Percentiles rank a stretch among this genome's conserved stretches.
Evolutionary conservation across 768 basidiomycete genomes (phyloP).

Genomic region (Pleurotus tuber-regium): DNA sequence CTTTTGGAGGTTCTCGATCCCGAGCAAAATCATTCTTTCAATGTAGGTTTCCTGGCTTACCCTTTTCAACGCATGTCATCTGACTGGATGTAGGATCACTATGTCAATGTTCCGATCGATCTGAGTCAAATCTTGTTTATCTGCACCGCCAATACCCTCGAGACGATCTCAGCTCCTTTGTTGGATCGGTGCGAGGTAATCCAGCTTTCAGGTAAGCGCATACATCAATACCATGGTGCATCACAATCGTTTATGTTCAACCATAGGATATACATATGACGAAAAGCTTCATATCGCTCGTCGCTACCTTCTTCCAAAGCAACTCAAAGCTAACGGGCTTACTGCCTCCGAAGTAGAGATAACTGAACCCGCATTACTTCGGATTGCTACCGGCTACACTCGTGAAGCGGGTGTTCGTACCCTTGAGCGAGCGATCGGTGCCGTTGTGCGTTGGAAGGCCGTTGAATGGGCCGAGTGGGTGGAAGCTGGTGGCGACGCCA

Average conservation of each 20-base stretch:
- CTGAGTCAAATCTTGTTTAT: slow-evolving; percentile 89
- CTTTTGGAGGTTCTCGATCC: slow-evolving; percentile 92
- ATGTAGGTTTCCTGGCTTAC: slow-evolving; percentile 38
- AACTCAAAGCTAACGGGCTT: slow-evolving; percentile 77
- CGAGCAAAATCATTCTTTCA: slow-evolving; percentile 86
- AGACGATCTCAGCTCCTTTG: slow-evolving; percentile 85
- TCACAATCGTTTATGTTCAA: background rate
- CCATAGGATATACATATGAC: slow-evolving; percentile 74
- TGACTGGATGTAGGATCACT: slow-evolving; percentile 71
- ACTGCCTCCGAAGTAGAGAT: slow-evolving; percentile 57
- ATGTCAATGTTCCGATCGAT: slow-evolving; percentile 86
- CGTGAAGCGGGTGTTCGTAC: slow-evolving; percentile 92
- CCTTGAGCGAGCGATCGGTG: slow-evolving; percentile 82
- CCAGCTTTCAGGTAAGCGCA: slow-evolving; percentile 61
- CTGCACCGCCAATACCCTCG: slow-evolving; percentile 88
- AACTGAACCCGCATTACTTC: slow-evolving; percentile 66
- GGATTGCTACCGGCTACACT: slow-evolving; percentile 78
- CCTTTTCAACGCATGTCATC: background rate
- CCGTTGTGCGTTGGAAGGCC: slow-evolving; percentile 88
- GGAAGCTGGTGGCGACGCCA: slow-evolving; percentile 31
- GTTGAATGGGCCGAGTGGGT: slow-evolving; percentile 83
- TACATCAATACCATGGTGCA: background rate
- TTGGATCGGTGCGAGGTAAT: slow-evolving; percentile 90
- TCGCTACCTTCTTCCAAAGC: slow-evolving; percentile 87
- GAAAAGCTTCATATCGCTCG: slow-evolving; percentile 91